A percentile compares a stretch with the other conserved stretches of the same genome.
These are phyloP conservation scores for Medicago arabica DNA, from an alignment of 306 rosid genomes.

Conservation along the genomic window DNA sequence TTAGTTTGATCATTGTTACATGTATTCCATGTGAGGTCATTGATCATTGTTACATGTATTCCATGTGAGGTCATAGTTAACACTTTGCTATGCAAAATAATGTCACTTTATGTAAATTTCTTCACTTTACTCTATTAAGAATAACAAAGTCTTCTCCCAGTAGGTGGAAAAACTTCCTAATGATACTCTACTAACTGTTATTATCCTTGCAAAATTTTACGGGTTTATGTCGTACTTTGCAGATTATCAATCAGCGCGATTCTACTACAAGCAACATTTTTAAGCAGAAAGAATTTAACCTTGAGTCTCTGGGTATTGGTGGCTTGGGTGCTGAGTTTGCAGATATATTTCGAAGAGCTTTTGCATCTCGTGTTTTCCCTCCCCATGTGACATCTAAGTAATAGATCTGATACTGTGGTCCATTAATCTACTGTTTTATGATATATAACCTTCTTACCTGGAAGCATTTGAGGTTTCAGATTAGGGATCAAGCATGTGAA, in stretches of 20 bases:
- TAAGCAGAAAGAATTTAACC: slow-evolving; percentile 94
- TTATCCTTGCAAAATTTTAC: slow-evolving; percentile 26
- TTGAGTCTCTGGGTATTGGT: slow-evolving; percentile 91
- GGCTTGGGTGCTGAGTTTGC: slow-evolving; percentile 93
- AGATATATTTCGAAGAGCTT: slow-evolving; percentile 98
- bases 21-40: neutral
- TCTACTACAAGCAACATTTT: slow-evolving; percentile 88
- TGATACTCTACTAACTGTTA: neutral
- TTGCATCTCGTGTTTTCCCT: slow-evolving; percentile 99
- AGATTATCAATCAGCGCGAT: slow-evolving; percentile 94
- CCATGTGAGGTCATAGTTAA: slow-evolving; percentile 37
- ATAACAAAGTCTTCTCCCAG: slow-evolving; percentile 14
- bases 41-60: slow-evolving; percentile 17
- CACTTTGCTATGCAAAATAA: slow-evolving; percentile 26
- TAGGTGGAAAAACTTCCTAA: slow-evolving; percentile 6
- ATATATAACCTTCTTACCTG: slow-evolving; percentile 44
- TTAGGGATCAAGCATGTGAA: slow-evolving; percentile 98
- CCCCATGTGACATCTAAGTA: slow-evolving; percentile 95
- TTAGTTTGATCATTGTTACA: slow-evolving; percentile 25
- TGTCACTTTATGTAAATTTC: slow-evolving; percentile 5
- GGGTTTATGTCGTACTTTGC: slow-evolving; percentile 46
- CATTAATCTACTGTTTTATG: slow-evolving; percentile 29
- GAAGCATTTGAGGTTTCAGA: slow-evolving; percentile 61
- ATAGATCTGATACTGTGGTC: slow-evolving; percentile 38
- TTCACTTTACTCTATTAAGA: neutral